phyloP scores from a whole-genome alignment of 257 asterid species.

The Petunia axillaris region DNA sequence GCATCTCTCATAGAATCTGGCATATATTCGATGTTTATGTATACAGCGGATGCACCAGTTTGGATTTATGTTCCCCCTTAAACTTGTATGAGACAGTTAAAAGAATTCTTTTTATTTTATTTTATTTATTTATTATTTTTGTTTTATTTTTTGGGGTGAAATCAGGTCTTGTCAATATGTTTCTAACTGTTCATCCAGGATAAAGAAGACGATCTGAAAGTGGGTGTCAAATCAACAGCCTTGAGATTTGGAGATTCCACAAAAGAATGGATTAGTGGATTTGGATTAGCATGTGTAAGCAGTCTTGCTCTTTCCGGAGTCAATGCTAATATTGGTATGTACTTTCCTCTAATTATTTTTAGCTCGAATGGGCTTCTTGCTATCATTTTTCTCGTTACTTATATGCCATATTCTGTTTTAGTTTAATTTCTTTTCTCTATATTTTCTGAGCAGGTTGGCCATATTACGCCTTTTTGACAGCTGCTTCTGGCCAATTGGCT shows the following conservation, averaged over 20 bases:
- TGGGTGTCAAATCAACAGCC: constrained; percentile 94
- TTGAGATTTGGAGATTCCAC: constrained; percentile 83
- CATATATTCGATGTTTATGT: not conserved
- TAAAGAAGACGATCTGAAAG: constrained; percentile 78
- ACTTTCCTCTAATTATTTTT: not conserved
- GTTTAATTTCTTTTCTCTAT: constrained; percentile 8
- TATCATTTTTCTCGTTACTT: not conserved
- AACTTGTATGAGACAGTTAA: not conserved
- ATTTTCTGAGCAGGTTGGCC: constrained; percentile 64
- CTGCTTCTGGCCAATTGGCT: constrained; percentile 71
- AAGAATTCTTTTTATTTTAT: not conserved
- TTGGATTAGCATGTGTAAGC: constrained; percentile 78
- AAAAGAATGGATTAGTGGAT: constrained; percentile 73
- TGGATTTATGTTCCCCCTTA: not conserved
- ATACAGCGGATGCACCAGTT: not conserved
- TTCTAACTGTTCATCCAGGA: constrained; percentile 51
- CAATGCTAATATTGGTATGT: constrained; percentile 69
- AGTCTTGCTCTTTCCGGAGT: constrained; percentile 77
- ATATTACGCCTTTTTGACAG: constrained; percentile 58
- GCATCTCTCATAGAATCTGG: not conserved
- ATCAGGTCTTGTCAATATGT: constrained; percentile 10
- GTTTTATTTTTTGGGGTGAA: not conserved
- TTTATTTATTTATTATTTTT: no score
- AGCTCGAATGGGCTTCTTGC: not conserved
- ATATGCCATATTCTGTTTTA: constrained; percentile 7